Percentiles rank a stretch among this genome's conserved stretches.
Evolutionary conservation across 768 basidiomycete genomes (phyloP).

Genomic region (Thelephora ganbajun): DNA sequence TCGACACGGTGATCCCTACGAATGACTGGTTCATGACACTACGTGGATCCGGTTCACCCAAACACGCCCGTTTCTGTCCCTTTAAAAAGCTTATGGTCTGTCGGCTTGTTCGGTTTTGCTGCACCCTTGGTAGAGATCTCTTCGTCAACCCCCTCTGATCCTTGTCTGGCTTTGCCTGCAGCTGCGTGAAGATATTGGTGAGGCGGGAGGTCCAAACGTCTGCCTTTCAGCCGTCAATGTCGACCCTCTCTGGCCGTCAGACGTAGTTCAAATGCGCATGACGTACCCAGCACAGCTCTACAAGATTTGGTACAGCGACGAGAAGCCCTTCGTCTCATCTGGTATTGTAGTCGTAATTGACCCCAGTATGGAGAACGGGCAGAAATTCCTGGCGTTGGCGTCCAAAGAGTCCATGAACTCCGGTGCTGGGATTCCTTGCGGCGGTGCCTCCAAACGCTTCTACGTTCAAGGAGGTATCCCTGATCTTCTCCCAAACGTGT

Average conservation of each 20-base stretch:
- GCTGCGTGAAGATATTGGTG: conserved; percentile 68
- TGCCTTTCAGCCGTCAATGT: conserved; percentile 30
- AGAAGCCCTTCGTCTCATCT: conserved; percentile 24
- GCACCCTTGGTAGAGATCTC: too few species aligned
- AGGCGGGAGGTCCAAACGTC: conserved; percentile 79
- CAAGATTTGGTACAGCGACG: conserved; percentile 75
- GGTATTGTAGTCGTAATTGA: background rate
- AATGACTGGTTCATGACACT: background rate
- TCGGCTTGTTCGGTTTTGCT: too few species aligned
- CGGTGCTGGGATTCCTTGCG: conserved; percentile 32
- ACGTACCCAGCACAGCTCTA: conserved; percentile 72
- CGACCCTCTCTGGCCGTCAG: background rate
- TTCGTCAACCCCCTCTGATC: background rate
- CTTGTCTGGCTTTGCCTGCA: conserved; percentile 44
- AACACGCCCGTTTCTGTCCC: too few species aligned
- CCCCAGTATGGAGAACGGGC: conserved; percentile 65
- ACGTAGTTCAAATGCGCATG: background rate
- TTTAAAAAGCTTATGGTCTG: too few species aligned
- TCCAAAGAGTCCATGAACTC: conserved; percentile 55
- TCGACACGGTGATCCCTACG: conserved; percentile 79
- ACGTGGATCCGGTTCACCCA: background rate
- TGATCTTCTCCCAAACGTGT: conserved; percentile 52
- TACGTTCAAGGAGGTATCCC: conserved; percentile 26
- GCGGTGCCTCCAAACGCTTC: conserved; percentile 43
- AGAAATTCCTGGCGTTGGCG: conserved; percentile 90